A percentile compares a stretch with the other conserved stretches of the same genome.
These are phyloP conservation scores for Plasmodium berghei DNA, from an alignment of 169 alveolate species.

Conservation along the genomic window DNA sequence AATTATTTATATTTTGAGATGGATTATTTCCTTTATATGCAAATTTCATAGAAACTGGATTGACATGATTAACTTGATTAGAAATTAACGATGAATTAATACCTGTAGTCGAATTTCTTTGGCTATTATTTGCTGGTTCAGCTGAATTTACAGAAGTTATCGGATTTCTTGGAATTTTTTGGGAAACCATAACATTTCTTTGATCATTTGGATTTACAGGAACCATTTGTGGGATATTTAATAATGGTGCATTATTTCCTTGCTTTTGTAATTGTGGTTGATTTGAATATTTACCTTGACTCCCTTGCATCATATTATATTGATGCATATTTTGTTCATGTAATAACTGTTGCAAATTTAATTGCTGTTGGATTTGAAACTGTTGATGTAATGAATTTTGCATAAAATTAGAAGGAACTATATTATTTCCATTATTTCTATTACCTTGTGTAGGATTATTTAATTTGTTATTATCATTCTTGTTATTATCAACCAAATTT, in stretches of 20 bases:
- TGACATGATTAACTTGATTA: constrained; percentile 28
- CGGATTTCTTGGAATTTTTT: constrained; percentile 36
- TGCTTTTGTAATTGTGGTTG: constrained; percentile 42
- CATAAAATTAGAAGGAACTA: constrained; percentile 22
- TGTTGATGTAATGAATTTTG: constrained; percentile 60
- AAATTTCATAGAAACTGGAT: constrained; percentile 30
- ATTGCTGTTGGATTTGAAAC: constrained; percentile 54
- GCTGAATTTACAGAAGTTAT: constrained; percentile 15
- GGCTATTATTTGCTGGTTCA: constrained; percentile 23
- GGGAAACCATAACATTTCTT: constrained; percentile 44
- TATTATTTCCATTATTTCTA: constrained; percentile 3
- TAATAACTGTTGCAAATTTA: constrained; percentile 61
- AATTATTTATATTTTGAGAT: background rate
- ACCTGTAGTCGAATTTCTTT: constrained; percentile 8
- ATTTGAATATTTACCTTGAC: constrained; percentile 22
- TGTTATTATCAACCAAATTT: constrained; percentile 9
- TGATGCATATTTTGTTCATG: constrained; percentile 50
- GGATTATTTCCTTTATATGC: constrained; percentile 39
- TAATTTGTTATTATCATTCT: background rate
- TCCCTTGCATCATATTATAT: constrained; percentile 23
- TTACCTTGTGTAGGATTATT: constrained; percentile 10
- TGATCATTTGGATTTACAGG: constrained; percentile 43
- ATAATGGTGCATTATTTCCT: constrained; percentile 28
- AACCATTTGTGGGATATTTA: constrained; percentile 48
- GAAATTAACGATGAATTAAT: constrained; percentile 6